Conservation (phyloP, 108 stramenopile genomes). For the Fragilariopsis cylindrus region DNA sequence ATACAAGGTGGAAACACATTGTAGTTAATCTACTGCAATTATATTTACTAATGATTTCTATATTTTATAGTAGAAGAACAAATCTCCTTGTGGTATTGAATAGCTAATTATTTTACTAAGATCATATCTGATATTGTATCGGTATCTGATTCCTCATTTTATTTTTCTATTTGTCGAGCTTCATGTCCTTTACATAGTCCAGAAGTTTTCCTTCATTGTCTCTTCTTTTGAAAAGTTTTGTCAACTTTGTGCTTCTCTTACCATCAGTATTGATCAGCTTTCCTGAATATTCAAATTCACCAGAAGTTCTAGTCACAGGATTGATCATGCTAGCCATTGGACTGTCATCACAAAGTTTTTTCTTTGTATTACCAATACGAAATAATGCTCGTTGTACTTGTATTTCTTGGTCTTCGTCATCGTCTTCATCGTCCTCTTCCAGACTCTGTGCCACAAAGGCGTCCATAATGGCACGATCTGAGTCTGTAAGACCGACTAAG, state of each 20-base stretch:
- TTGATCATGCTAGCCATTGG: constrained; percentile 55
- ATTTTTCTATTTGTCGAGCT: constrained; percentile 36
- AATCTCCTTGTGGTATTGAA: too few relatives aligned
- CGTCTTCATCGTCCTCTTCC: constrained; percentile 20
- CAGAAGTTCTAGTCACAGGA: constrained; percentile 33
- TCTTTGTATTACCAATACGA: constrained; percentile 56
- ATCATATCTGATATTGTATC: too few relatives aligned
- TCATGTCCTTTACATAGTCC: constrained; percentile 68
- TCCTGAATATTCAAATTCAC: constrained; percentile 72
- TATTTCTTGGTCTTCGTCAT: constrained; percentile 26
- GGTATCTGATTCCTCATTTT: not conserved
- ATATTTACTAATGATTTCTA: not conserved
- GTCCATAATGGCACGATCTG: constrained; percentile 77
- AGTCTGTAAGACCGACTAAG: constrained; percentile 56
- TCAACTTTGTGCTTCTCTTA: constrained; percentile 67
- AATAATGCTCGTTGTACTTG: constrained; percentile 61
- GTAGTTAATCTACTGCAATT: not conserved
- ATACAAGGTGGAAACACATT: constrained; percentile 12
- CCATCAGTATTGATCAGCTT: constrained; percentile 68
- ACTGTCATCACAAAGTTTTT: constrained; percentile 47
- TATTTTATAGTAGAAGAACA: not conserved
- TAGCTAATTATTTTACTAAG: too few relatives aligned
- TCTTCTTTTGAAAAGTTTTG: constrained; percentile 81
- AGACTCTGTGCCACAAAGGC: constrained; percentile 68
- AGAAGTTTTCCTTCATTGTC: constrained; percentile 74